Evolutionary conservation across 306 rosid genomes (phyloP).

Genomic region (Citrullus mucosospermus): DNA sequence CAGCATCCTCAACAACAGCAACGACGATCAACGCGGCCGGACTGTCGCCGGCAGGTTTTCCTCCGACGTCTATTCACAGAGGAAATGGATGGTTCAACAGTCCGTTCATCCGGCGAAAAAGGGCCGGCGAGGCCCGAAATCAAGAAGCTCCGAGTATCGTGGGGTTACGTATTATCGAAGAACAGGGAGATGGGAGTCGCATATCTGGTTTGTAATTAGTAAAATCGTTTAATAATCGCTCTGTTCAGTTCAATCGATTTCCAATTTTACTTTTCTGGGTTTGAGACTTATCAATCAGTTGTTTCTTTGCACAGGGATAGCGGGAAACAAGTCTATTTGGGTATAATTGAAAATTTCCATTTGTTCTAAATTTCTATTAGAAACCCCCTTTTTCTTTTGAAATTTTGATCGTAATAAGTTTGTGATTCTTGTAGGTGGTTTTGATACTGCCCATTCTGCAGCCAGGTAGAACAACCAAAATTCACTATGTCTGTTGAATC

Average conservation of each 20-base stretch:
- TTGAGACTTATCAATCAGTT: not conserved
- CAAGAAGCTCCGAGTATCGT: constrained; percentile 89
- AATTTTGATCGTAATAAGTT: not conserved
- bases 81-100: constrained; percentile 26
- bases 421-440: constrained; percentile 48
- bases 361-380: not conserved
- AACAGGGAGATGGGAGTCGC: constrained; percentile 97
- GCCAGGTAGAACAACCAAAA: constrained; percentile 35
- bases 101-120: constrained; percentile 39
- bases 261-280: not conserved
- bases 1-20: constrained; percentile 27
- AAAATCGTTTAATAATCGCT: not conserved
- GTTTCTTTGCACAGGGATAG: constrained; percentile 51
- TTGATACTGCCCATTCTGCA: constrained; percentile 88
- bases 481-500: not conserved
- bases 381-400: not conserved
- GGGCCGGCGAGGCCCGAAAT: constrained; percentile 87
- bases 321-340: constrained; percentile 91
- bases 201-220: constrained; percentile 52
- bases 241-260: not conserved
- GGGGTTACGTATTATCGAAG: constrained; percentile 89
- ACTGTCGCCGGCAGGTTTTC: constrained; percentile 16
- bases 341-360: constrained; percentile 25
- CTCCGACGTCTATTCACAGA: constrained; percentile 7
- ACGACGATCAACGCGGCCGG: constrained; percentile 15